phyloP scores from a whole-genome alignment of 164 flowering plant genomes.

The Chimonanthus salicifolius region DNA sequence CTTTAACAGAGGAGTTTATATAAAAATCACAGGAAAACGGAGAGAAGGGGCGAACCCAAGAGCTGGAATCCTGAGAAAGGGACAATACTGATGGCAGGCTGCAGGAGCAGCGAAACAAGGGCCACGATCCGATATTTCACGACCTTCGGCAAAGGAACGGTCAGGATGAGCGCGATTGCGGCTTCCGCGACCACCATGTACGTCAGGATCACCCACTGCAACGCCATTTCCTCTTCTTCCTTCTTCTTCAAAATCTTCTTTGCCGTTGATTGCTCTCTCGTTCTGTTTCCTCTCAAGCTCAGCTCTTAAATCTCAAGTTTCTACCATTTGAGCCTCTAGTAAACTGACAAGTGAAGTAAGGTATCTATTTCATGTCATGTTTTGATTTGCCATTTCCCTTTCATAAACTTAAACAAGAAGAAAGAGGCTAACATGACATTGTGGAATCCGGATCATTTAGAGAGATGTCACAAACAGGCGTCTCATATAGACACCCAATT shows the following conservation, averaged over 20 bases:
- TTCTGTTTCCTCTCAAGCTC: background rate
- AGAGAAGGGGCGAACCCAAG: constrained; percentile 41
- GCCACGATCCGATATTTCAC: constrained; percentile 60
- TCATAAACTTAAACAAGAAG: no score
- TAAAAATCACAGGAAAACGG: background rate
- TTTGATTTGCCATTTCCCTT: no score
- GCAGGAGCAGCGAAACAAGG: constrained; percentile 55
- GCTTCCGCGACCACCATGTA: constrained; percentile 89
- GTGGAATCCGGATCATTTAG: no score
- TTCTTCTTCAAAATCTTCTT: background rate
- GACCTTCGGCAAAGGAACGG: constrained; percentile 68
- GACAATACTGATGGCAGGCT: constrained; percentile 62
- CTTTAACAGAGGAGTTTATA: background rate
- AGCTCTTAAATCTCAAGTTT: no score
- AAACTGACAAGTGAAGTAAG: no score
- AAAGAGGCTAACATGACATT: no score
- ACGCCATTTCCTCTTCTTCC: constrained; percentile 47
- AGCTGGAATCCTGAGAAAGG: constrained; percentile 91
- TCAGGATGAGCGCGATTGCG: constrained; percentile 50
- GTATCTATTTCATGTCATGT: no score
- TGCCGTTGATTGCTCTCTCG: background rate
- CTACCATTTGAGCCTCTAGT: no score
- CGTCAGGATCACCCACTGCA: constrained; percentile 81
- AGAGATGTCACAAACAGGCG: no score
- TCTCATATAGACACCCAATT: no score